These are phyloP conservation scores for Ulvella scutata DNA, from an alignment of 139 green algal genomes.

Conservation along the genomic window DNA sequence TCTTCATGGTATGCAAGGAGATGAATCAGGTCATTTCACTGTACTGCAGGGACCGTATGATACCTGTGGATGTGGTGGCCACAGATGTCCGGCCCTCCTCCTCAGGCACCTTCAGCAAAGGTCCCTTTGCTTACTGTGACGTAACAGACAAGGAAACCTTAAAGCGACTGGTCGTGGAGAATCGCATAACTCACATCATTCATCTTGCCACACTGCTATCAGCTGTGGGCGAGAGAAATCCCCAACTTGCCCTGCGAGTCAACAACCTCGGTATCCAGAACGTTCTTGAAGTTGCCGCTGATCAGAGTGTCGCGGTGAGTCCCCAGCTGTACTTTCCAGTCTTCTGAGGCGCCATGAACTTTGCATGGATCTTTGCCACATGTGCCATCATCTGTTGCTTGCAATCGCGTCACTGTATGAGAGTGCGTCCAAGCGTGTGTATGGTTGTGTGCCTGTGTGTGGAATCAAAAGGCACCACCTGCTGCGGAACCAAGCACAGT, in stretches of 20 bases:
- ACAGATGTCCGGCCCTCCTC: not conserved
- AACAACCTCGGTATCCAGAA: conserved; percentile 37
- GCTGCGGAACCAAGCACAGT: no score
- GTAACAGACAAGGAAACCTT: conserved; percentile 27
- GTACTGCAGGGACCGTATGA: not conserved
- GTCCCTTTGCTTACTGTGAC: not conserved
- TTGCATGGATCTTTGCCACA: no score
- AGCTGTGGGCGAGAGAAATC: conserved; percentile 47
- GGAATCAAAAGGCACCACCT: no score
- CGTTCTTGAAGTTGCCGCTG: conserved; percentile 24
- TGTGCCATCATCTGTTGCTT: no score
- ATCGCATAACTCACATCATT: conserved; percentile 29
- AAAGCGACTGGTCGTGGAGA: conserved; percentile 29
- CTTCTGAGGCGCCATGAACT: not conserved
- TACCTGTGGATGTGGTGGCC: not conserved
- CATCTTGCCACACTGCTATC: conserved; percentile 34
- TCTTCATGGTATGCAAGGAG: no score
- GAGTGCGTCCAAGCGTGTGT: no score
- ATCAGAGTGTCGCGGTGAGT: conserved; percentile 4
- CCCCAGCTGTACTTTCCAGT: no score
- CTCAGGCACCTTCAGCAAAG: not conserved
- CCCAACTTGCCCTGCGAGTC: conserved; percentile 37
- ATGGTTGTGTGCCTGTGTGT: no score
- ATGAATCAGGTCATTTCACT: not conserved
- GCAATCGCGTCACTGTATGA: no score